phyloP scores from a whole-genome alignment of 345 rosid genomes.

The Salix dunnii region DNA sequence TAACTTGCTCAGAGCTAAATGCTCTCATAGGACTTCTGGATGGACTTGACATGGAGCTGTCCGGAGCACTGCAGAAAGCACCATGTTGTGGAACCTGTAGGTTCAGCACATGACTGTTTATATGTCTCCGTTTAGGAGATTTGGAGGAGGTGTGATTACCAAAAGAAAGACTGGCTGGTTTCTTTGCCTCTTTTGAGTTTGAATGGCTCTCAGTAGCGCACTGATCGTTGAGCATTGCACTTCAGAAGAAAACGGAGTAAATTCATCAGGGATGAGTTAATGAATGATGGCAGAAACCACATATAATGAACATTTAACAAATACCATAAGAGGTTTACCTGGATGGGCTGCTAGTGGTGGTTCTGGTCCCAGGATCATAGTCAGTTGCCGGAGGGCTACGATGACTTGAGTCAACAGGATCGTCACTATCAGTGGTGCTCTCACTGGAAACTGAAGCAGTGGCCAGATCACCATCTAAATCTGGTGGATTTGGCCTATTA shows the following conservation, averaged over 20 bases:
- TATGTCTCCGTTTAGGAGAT: constrained; percentile 63
- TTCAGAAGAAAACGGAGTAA: constrained; percentile 23
- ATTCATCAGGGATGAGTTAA: constrained; percentile 18
- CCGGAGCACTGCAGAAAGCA: constrained; percentile 76
- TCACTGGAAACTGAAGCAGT: constrained; percentile 26
- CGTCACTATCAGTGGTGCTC: constrained; percentile 25
- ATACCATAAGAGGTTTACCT: constrained; percentile 12
- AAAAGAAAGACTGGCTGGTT: constrained; percentile 48
- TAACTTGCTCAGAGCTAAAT: constrained; percentile 58
- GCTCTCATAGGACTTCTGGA: constrained; percentile 92
- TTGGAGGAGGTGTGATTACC: constrained; percentile 50
- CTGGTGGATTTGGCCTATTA: constrained; percentile 14
- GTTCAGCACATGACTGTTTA: constrained; percentile 53
- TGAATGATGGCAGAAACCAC: background rate
- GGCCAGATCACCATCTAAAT: constrained; percentile 23
- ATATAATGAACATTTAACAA: background rate
- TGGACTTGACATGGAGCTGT: constrained; percentile 97
- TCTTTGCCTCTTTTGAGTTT: constrained; percentile 55
- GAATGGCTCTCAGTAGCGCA: constrained; percentile 33
- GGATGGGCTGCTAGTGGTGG: constrained; percentile 27
- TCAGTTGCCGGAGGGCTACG: constrained; percentile 27
- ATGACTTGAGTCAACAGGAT: constrained; percentile 17
- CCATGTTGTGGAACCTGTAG: constrained; percentile 66
- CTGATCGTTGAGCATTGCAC: constrained; percentile 53
- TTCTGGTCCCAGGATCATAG: constrained; percentile 24